Conservation (phyloP, 2,329 filamentous ascomycete genomes). For the Cercospora sp. region DNA sequence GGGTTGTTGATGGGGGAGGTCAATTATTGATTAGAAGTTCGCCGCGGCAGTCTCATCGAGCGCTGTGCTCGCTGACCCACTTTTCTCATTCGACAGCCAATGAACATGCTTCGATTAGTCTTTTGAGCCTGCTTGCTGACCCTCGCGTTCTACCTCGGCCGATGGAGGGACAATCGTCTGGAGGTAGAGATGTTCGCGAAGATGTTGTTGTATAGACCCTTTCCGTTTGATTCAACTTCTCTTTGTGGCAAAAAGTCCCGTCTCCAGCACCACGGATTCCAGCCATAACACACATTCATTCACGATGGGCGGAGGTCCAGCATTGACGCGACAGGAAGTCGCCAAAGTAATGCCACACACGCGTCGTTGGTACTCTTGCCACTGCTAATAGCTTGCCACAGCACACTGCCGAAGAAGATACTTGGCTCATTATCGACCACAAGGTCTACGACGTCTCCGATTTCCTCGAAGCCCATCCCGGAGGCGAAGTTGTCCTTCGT, state of each 20-base stretch:
- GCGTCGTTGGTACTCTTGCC: not conserved
- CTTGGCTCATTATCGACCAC: slow-evolving; percentile 84
- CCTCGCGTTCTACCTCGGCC: slow-evolving; percentile 8
- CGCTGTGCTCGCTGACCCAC: not conserved
- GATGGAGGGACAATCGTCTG: not conserved
- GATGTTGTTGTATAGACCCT: not conserved
- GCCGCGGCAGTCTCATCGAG: not conserved
- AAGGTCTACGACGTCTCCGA: slow-evolving; percentile 85
- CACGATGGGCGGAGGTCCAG: slow-evolving; percentile 14
- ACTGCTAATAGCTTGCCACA: slow-evolving; percentile 33
- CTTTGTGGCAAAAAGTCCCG: not conserved
- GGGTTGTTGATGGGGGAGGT: no score
- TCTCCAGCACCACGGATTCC: not conserved
- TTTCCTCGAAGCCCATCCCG: slow-evolving; percentile 82
- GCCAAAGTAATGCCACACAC: slow-evolving; percentile 25
- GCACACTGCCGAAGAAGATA: slow-evolving; percentile 72
- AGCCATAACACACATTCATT: not conserved
- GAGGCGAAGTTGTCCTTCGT: slow-evolving; percentile 74
- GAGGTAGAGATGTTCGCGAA: not conserved
- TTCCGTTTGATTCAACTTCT: not conserved
- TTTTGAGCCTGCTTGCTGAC: slow-evolving; percentile 1
- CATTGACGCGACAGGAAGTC: slow-evolving; percentile 35
- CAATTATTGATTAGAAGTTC: no score
- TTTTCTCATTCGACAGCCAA: not conserved
- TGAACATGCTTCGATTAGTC: slow-evolving; percentile 9